Percentiles rank a stretch among this genome's conserved stretches.
phyloP scores from a whole-genome alignment of 2,329 filamentous ascomycete genomes.

The Cladosporium velox region DNA sequence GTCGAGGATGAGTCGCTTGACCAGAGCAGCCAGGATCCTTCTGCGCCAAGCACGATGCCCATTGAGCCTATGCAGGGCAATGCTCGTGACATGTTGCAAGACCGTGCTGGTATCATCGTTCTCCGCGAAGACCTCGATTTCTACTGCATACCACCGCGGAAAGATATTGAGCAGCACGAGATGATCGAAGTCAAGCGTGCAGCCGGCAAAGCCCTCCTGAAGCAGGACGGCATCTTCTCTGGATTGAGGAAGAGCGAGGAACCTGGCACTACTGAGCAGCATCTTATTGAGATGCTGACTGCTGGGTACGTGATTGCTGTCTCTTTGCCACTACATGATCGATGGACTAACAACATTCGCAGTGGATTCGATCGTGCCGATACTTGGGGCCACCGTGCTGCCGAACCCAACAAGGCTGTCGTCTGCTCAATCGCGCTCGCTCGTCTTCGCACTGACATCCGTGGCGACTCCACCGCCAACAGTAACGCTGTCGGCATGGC shows the following conservation, averaged over 20 bases:
- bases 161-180: slow-evolving; percentile 80
- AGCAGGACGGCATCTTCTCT: slow-evolving; percentile 93
- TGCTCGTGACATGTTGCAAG: slow-evolving; percentile 76
- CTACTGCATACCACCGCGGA: slow-evolving; percentile 85
- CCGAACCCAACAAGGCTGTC: slow-evolving; percentile 96
- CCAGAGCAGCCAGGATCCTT: slow-evolving; percentile 46
- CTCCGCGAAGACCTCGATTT: slow-evolving; percentile 95
- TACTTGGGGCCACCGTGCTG: slow-evolving; percentile 92
- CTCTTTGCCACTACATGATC: background rate
- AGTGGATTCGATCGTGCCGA: slow-evolving; percentile 98
- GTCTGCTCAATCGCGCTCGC: slow-evolving; percentile 95
- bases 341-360: slow-evolving; percentile 14
- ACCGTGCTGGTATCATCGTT: slow-evolving; percentile 94
- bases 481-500: slow-evolving; percentile 90
- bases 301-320: slow-evolving; percentile 69
- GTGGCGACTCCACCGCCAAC: slow-evolving; percentile 71
- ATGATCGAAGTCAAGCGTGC: slow-evolving; percentile 97
- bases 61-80: slow-evolving; percentile 67
- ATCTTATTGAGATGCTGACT: slow-evolving; percentile 98
- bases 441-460: slow-evolving; percentile 77
- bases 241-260: slow-evolving; percentile 94
- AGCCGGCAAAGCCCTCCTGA: slow-evolving; percentile 79
- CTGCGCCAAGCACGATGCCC: slow-evolving; percentile 64
- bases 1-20: slow-evolving; percentile 45
- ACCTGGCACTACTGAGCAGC: slow-evolving; percentile 92